Evolutionary conservation across 2,329 filamentous ascomycete genomes (phyloP).

Genomic region (Trichophyton mentagrophytes): DNA sequence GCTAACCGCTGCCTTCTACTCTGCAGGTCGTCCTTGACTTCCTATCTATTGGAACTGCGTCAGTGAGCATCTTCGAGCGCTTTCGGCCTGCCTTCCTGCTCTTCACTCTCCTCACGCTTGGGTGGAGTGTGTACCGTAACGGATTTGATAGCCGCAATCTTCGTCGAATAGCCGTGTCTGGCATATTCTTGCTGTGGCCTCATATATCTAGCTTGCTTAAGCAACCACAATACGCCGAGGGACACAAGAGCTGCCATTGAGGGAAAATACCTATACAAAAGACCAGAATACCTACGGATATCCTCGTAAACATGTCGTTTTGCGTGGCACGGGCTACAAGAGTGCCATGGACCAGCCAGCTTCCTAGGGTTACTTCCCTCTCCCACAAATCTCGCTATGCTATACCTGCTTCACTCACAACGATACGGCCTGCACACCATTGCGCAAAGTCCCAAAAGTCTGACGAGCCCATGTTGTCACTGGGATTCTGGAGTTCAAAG

Average conservation of each 20-base stretch:
- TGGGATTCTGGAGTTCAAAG: constrained; percentile 26
- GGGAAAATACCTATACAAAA: background rate
- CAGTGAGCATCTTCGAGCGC: constrained; percentile 7
- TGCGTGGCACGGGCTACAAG: background rate
- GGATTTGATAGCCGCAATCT: constrained; percentile 10
- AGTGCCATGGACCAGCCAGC: background rate
- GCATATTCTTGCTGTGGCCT: constrained; percentile 10
- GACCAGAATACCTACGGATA: background rate
- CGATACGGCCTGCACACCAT: constrained; percentile 2
- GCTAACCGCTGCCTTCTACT: background rate
- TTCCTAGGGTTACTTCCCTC: background rate
- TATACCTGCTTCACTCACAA: background rate
- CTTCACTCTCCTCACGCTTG: constrained; percentile 10
- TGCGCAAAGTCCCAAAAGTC: constrained; percentile 8
- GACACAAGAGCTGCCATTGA: constrained; percentile 9
- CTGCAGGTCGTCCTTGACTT: constrained; percentile 11
- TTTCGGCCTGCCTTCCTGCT: constrained; percentile 11
- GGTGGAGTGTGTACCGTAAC: constrained; percentile 8
- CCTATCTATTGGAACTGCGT: constrained; percentile 12
- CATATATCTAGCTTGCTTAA: constrained; percentile 3
- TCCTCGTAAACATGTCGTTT: background rate
- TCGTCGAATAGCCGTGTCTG: constrained; percentile 9
- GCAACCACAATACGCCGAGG: background rate
- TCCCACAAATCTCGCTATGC: background rate
- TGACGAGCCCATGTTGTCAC: constrained; percentile 1